phyloP scores from a whole-genome alignment of 2,329 filamentous ascomycete genomes.

The Fusarium devonianum region DNA sequence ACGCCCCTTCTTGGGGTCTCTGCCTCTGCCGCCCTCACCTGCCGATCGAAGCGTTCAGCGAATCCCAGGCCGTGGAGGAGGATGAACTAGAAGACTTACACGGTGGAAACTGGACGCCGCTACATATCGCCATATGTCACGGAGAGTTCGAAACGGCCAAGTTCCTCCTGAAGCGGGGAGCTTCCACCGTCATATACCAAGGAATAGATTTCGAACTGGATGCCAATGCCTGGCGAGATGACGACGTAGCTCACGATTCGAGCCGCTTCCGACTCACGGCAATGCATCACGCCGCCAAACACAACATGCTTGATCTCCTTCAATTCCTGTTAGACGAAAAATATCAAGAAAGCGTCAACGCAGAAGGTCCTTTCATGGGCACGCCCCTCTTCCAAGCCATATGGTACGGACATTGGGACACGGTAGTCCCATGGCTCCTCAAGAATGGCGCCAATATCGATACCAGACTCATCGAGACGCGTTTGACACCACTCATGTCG shows the following conservation, averaged over 20 bases:
- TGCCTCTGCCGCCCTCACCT: constrained; percentile 41
- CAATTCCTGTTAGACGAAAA: constrained; percentile 29
- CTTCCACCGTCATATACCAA: constrained; percentile 37
- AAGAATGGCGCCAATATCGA: constrained; percentile 39
- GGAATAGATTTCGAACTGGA: constrained; percentile 39
- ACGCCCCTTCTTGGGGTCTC: constrained; percentile 39
- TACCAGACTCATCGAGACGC: constrained; percentile 37
- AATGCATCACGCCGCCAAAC: constrained; percentile 38
- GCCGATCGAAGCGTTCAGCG: constrained; percentile 38
- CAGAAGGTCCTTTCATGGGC: constrained; percentile 39
- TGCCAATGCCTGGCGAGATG: constrained; percentile 31
- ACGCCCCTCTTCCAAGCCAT: constrained; percentile 40
- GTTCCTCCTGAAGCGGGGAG: constrained; percentile 34
- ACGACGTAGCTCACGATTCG: constrained; percentile 28
- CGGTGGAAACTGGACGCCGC: constrained; percentile 40
- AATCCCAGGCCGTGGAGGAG: constrained; percentile 38
- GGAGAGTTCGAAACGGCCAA: constrained; percentile 36
- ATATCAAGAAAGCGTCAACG: constrained; percentile 31
- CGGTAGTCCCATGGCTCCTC: constrained; percentile 38
- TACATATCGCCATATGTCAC: constrained; percentile 41
- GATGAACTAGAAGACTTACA: constrained; percentile 40
- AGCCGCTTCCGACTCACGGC: constrained; percentile 36
- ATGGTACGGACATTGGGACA: constrained; percentile 41
- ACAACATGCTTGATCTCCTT: constrained; percentile 31
- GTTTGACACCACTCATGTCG: constrained; percentile 41